These are phyloP conservation scores for Uncinocarpus reesii DNA, from an alignment of 2,329 filamentous ascomycete species.

Conservation along the genomic window DNA sequence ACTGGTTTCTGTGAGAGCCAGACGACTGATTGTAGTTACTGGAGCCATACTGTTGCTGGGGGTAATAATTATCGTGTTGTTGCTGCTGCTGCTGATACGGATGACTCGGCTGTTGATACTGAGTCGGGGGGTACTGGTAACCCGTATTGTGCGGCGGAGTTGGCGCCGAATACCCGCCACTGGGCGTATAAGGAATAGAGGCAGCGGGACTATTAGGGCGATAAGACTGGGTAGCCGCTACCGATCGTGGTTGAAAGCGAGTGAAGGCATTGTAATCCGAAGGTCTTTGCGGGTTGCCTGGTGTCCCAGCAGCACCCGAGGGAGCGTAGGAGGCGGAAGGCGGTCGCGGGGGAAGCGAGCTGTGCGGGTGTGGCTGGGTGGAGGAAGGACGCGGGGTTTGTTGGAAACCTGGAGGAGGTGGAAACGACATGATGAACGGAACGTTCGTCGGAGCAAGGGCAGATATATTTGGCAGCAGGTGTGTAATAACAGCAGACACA, in stretches of 20 bases:
- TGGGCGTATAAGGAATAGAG: conserved; percentile 19
- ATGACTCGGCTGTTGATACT: conserved; percentile 22
- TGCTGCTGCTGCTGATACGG: conserved; percentile 14
- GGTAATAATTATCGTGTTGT: conserved; percentile 4
- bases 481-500: conserved; percentile 16
- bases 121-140: conserved; percentile 35
- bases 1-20: conserved; percentile 70
- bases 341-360: conserved; percentile 66
- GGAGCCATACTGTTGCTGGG: conserved; percentile 36
- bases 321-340: conserved; percentile 43
- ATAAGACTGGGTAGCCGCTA: conserved; percentile 38
- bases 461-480: conserved; percentile 11
- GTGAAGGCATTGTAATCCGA: conserved; percentile 39
- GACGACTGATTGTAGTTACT: conserved; percentile 41
- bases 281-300: conserved; percentile 12
- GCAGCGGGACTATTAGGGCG: conserved; percentile 26
- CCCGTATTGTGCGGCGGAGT: conserved; percentile 36
- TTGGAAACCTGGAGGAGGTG: conserved; percentile 66
- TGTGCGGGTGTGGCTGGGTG: conserved; percentile 35
- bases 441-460: neutral
- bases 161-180: conserved; percentile 23
- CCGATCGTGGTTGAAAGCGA: conserved; percentile 51
- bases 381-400: conserved; percentile 36
- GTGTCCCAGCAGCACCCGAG: conserved; percentile 21
- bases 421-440: conserved; percentile 64